phyloP scores from a whole-genome alignment of 2,329 filamentous ascomycete species.

The Cladosporium sp. region DNA sequence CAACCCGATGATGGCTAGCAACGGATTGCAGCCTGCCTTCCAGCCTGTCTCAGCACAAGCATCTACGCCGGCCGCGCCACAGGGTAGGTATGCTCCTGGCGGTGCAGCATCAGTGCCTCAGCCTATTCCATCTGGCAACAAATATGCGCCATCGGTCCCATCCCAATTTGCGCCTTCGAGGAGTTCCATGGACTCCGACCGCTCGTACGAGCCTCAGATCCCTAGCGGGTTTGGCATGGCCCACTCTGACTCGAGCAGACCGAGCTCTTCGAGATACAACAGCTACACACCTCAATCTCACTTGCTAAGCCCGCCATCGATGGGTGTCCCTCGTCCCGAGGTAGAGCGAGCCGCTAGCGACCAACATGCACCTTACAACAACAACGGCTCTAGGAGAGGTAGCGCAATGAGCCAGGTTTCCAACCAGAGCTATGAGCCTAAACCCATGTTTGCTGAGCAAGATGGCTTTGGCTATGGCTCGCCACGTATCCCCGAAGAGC shows the following conservation, averaged over 20 bases:
- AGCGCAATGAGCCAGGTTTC: constrained; percentile 19
- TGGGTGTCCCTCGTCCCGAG: constrained; percentile 33
- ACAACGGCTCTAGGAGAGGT: constrained; percentile 17
- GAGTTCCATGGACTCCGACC: constrained; percentile 43
- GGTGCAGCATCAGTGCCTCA: constrained; percentile 25
- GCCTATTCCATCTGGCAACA: constrained; percentile 9
- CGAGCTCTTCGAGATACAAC: constrained; percentile 31
- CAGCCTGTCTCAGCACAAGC: constrained; percentile 19
- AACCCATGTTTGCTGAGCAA: constrained; percentile 33
- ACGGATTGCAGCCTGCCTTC: constrained; percentile 36
- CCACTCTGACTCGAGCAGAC: constrained; percentile 23
- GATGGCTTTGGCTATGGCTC: constrained; percentile 14
- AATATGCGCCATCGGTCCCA: constrained; percentile 20
- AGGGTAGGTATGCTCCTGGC: constrained; percentile 37
- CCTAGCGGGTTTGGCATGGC: constrained; percentile 10
- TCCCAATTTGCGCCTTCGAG: constrained; percentile 32
- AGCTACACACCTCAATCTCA: constrained; percentile 32
- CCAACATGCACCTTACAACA: constrained; percentile 32
- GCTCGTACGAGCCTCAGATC: constrained; percentile 24
- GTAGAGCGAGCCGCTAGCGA: constrained; percentile 33
- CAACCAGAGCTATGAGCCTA: constrained; percentile 35
- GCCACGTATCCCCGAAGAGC: constrained; percentile 1
- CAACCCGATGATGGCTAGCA: constrained; percentile 50
- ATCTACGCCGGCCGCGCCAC: constrained; percentile 25
- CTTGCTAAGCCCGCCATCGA: constrained; percentile 21